A percentile compares a stretch with the other conserved stretches of the same genome.
phyloP scores from a whole-genome alignment of 2,329 filamentous ascomycete genomes.

The Fusarium transvaalense region DNA sequence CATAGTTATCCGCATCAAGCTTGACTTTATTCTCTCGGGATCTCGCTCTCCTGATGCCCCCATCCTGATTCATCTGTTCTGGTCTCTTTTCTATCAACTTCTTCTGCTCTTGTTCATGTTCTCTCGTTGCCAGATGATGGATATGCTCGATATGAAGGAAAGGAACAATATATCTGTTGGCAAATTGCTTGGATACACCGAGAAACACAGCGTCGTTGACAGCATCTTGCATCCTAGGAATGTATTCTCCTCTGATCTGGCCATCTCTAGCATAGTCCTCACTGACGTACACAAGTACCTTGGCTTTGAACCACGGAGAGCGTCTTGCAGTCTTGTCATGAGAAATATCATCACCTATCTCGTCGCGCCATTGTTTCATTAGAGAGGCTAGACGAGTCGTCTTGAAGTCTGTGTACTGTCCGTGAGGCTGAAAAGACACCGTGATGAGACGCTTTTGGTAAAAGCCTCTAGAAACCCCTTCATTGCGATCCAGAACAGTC shows the following conservation, averaged over 20 bases:
- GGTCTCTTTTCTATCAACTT: neutral
- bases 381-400: neutral
- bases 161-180: conserved; percentile 5
- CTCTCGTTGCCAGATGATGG: neutral
- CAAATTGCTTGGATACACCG: neutral
- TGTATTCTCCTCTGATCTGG: conserved; percentile 10
- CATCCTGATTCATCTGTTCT: neutral
- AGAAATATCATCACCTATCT: neutral
- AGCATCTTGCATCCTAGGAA: conserved; percentile 1
- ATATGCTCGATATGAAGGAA: neutral
- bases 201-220: conserved; percentile 1
- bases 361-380: neutral
- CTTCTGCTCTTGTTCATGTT: neutral
- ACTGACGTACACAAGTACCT: conserved; percentile 10
- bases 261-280: conserved; percentile 4
- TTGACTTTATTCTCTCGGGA: too few relatives aligned
- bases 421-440: neutral
- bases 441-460: conserved; percentile 4
- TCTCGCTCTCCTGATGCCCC: neutral
- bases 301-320: neutral
- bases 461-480: conserved; percentile 6
- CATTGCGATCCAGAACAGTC: neutral
- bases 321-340: neutral
- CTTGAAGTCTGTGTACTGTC: neutral
- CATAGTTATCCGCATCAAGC: too few relatives aligned